A percentile compares a stretch with the other conserved stretches of the same genome.
Evolutionary conservation across 179 eudicot species (phyloP).

Genomic region (Silene noctiflora): DNA sequence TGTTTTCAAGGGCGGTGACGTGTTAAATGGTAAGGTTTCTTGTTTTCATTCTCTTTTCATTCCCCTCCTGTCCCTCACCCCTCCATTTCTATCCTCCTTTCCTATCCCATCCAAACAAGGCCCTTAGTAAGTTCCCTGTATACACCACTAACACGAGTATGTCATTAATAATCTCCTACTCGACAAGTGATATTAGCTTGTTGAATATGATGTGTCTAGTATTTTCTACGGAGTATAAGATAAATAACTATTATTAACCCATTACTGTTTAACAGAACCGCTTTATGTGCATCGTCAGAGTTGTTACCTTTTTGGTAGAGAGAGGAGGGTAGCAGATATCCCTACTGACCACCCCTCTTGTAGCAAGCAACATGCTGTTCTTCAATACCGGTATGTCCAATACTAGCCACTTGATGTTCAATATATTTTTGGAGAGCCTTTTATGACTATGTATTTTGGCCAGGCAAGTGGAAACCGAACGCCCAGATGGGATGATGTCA

Average conservation of each 20-base stretch:
- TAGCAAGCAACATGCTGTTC: slow-evolving; percentile 98
- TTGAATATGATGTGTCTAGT: background rate
- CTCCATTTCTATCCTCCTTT: no score
- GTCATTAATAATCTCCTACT: background rate
- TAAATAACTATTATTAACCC: background rate
- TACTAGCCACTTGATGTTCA: slow-evolving; percentile 4
- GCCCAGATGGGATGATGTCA: slow-evolving; percentile 68
- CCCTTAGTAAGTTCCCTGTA: no score
- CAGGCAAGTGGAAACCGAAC: slow-evolving; percentile 93
- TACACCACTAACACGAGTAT: background rate
- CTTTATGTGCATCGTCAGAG: slow-evolving; percentile 94
- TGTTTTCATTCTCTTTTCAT: background rate
- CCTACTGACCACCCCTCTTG: slow-evolving; percentile 98
- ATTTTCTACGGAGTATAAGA: background rate
- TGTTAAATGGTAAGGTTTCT: slow-evolving; percentile 60
- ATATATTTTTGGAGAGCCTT: slow-evolving; percentile 6
- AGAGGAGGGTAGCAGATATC: slow-evolving; percentile 92
- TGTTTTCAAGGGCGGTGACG: slow-evolving; percentile 93
- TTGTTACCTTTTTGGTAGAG: slow-evolving; percentile 95
- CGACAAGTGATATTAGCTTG: background rate
- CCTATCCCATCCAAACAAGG: no score
- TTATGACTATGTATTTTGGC: slow-evolving; percentile 15
- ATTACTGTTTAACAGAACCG: slow-evolving; percentile 60
- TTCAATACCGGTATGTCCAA: slow-evolving; percentile 63
- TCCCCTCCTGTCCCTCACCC: background rate